Percentiles rank a stretch among this genome's conserved stretches.
These are phyloP conservation scores for Leptomonas pyrrhocoris DNA, from an alignment of 208 protist genomes.

Conservation along the genomic window DNA sequence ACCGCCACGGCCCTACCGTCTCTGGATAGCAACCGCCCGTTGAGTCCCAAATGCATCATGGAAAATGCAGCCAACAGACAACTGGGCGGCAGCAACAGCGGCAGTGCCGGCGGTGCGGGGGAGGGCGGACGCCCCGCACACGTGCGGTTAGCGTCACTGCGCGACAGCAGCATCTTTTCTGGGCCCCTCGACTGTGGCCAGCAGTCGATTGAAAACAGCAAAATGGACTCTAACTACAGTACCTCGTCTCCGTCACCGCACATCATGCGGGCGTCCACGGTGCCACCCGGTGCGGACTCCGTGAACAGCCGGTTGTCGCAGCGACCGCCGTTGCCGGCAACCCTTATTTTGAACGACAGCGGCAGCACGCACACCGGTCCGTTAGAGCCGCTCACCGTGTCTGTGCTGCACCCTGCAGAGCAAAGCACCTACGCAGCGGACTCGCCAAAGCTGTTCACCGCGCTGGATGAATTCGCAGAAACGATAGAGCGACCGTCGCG, in stretches of 20 bases:
- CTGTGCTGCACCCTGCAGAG: background rate
- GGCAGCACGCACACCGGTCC: background rate
- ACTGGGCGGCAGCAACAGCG: background rate
- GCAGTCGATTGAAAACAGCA: background rate
- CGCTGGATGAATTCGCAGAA: background rate
- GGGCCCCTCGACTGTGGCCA: background rate
- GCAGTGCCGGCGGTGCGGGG: background rate
- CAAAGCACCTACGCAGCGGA: background rate
- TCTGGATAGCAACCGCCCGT: background rate
- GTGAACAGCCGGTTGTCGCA: constrained; percentile 13
- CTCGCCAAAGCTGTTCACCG: background rate
- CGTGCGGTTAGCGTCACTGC: background rate
- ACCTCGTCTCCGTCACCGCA: background rate
- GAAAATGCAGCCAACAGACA: background rate
- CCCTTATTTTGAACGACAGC: background rate
- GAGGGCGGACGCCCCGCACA: background rate
- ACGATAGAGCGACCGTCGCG: background rate
- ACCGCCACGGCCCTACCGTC: background rate
- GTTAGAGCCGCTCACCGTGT: background rate
- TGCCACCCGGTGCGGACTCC: background rate
- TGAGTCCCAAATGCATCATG: background rate
- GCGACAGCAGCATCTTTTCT: background rate
- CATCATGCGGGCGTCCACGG: constrained; percentile 11
- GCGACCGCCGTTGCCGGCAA: constrained; percentile 10
- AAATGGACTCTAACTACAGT: background rate